A percentile compares a stretch with the other conserved stretches of the same genome.
phyloP scores from a whole-genome alignment of 1,139 yeast species.

The Geotrichum aggregatum region DNA sequence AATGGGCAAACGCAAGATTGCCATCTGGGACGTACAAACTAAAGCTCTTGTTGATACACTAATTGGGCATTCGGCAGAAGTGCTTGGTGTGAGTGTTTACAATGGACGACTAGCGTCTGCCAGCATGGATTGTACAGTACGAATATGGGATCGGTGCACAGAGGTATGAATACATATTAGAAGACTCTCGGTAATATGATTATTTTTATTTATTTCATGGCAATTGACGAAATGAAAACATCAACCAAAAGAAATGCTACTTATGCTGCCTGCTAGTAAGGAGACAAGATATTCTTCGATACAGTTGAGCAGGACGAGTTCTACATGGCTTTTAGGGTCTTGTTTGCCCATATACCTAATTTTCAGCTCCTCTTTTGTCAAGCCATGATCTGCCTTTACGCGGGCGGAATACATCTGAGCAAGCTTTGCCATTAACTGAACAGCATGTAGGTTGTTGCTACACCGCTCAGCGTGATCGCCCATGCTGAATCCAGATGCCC shows the following conservation, averaged over 20 bases:
- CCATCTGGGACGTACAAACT: constrained; percentile 73
- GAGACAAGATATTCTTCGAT: constrained; percentile 89
- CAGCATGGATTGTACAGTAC: constrained; percentile 43
- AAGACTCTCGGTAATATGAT: too few species aligned
- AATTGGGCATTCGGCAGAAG: constrained; percentile 40
- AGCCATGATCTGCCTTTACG: constrained; percentile 87
- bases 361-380: constrained; percentile 81
- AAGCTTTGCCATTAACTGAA: constrained; percentile 77
- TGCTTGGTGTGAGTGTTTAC: constrained; percentile 31
- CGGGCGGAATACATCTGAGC: constrained; percentile 88
- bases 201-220: not conserved
- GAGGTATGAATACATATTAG: not conserved
- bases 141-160: constrained; percentile 33
- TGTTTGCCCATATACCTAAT: constrained; percentile 97
- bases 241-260: constrained; percentile 53
- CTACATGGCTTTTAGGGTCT: constrained; percentile 95
- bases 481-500: constrained; percentile 90
- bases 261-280: constrained; percentile 80
- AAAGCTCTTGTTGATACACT: constrained; percentile 49
- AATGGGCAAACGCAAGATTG: constrained; percentile 42
- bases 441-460: constrained; percentile 65
- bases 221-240: too few species aligned
- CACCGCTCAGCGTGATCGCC: constrained; percentile 76
- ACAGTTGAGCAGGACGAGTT: constrained; percentile 78
- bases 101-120: constrained; percentile 45